A percentile compares a stretch with the other conserved stretches of the same genome.
phyloP scores from a whole-genome alignment of 2,329 filamentous ascomycete genomes.

The Aspergillus novofumigatus region DNA sequence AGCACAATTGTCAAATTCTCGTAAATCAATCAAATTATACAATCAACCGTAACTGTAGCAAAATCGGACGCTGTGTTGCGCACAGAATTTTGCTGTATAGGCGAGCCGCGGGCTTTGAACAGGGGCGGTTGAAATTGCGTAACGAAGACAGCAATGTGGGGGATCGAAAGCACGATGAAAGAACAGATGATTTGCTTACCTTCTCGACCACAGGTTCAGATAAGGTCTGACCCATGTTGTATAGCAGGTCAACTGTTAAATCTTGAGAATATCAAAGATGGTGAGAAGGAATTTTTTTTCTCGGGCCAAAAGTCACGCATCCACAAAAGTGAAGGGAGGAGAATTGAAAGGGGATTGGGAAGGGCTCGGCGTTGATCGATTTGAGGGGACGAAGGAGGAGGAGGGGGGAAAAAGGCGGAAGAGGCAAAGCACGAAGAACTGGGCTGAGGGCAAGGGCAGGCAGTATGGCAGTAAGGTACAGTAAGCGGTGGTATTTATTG shows the following conservation, averaged over 20 bases:
- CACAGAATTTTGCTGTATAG: background rate
- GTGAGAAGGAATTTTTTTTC: background rate
- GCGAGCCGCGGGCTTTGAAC: constrained; percentile 1
- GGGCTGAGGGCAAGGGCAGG: constrained; percentile 1
- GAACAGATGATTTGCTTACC: constrained; percentile 55
- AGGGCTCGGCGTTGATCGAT: constrained; percentile 14
- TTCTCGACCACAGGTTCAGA: constrained; percentile 99
- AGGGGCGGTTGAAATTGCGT: constrained; percentile 14
- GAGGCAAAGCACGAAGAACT: constrained; percentile 22
- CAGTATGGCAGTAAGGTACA: background rate
- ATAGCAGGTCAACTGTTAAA: constrained; percentile 20
- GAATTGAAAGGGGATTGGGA: constrained; percentile 6
- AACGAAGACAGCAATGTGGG: constrained; percentile 23
- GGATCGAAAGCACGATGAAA: constrained; percentile 19
- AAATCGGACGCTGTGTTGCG: background rate
- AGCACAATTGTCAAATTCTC: background rate
- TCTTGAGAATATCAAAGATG: constrained; percentile 6
- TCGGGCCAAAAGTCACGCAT: constrained; percentile 10
- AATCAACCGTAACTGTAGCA: background rate
- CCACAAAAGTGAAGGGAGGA: constrained; percentile 7
- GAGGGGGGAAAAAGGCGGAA: constrained; percentile 18
- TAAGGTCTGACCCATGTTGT: constrained; percentile 94
- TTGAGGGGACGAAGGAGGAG: constrained; percentile 14
- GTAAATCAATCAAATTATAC: background rate
- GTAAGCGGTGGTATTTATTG: background rate